Evolutionary conservation across 2,329 filamentous ascomycete species (phyloP).

Genomic region (Laburnicola sp.): DNA sequence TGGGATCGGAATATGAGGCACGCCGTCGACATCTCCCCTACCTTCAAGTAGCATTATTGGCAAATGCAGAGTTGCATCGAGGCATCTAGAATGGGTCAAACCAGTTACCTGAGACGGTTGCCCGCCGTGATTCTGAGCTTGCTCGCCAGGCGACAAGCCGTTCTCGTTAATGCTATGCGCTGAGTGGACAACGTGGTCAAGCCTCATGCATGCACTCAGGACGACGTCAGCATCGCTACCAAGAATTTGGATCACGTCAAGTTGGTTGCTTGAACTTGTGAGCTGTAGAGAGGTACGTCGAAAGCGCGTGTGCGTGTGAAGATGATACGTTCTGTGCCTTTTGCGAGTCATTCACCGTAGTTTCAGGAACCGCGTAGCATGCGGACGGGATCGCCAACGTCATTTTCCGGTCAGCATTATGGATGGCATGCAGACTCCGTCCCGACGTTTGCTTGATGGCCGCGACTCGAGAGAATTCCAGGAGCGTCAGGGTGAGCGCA

Average conservation of each 20-base stretch:
- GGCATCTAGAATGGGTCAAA: neutral
- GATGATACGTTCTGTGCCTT: slow-evolving; percentile 14
- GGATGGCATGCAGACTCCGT: slow-evolving; percentile 23
- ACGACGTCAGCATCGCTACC: slow-evolving; percentile 7
- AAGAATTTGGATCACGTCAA: slow-evolving; percentile 2
- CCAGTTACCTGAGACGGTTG: neutral
- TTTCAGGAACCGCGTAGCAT: slow-evolving; percentile 14
- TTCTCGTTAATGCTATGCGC: slow-evolving; percentile 7
- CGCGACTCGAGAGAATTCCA: slow-evolving; percentile 12
- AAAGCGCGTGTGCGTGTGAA: slow-evolving; percentile 12
- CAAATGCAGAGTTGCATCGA: neutral
- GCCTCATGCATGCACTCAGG: slow-evolving; percentile 20
- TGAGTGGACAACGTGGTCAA: slow-evolving; percentile 13
- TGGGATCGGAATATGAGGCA: slow-evolving; percentile 2
- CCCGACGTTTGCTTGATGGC: slow-evolving; percentile 25
- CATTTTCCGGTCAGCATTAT: slow-evolving; percentile 27
- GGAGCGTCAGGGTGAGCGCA: slow-evolving; percentile 21
- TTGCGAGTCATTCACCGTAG: slow-evolving; percentile 26
- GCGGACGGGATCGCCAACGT: slow-evolving; percentile 16
- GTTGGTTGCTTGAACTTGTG: slow-evolving; percentile 2
- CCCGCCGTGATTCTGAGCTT: neutral
- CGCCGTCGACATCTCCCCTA: neutral
- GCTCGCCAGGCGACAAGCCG: neutral
- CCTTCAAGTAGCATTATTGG: slow-evolving; percentile 1
- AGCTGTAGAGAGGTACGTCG: neutral